Base-by-base conservation (phyloP, 331 rosid genomes). In the Telfairia occidentalis region DNA sequence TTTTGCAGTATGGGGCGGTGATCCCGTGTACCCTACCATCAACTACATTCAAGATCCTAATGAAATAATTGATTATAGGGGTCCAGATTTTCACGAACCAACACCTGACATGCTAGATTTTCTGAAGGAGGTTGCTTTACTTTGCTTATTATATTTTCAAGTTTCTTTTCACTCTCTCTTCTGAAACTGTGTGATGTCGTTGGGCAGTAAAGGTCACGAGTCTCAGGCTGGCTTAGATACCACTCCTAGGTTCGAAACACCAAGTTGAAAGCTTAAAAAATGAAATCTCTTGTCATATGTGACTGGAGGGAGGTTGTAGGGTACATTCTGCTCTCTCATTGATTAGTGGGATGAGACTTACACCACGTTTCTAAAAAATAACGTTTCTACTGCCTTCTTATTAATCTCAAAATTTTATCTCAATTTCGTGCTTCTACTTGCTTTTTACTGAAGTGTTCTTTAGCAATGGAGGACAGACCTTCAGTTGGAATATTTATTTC, bases 1-100 rank as follows among this genome's bases (percentile, higher is more conserved):
- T 76, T 85, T 70, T 89, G 81, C 87, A 95, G 98, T 95, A 83
- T 95, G 98, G 98, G 98, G 97, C 26, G 98, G 98, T 52, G 98
- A 95, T 90, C 98, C 97, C 28, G 98, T 95, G 78, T 95, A 95
- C 80, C 98, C 98, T 42, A 95, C 98, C 28, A 83, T 95, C 73
- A 95, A 95, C 84, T 91, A 91, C 79, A 91, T 95, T 82, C 97
- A 92, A 88, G 98, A 95, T 80, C 98, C 98, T 55, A 63, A 95
- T 81, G 90, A 76, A 85, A 83, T 88, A 77, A 86, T 88, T 78
- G 97, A 95, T 85, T 90, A 85, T 82, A 86, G 98, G 82, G 98
- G 97, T 18, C 65, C 98, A 46, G 89, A 91, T 84, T 95, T 91
- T 81, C 96, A 91, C 84, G 96, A 95, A 83, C 98, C 97, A 24